Base-by-base conservation (phyloP, 1,284 basidiomycete species). In the Coniferiporia sulphurascens region DNA sequence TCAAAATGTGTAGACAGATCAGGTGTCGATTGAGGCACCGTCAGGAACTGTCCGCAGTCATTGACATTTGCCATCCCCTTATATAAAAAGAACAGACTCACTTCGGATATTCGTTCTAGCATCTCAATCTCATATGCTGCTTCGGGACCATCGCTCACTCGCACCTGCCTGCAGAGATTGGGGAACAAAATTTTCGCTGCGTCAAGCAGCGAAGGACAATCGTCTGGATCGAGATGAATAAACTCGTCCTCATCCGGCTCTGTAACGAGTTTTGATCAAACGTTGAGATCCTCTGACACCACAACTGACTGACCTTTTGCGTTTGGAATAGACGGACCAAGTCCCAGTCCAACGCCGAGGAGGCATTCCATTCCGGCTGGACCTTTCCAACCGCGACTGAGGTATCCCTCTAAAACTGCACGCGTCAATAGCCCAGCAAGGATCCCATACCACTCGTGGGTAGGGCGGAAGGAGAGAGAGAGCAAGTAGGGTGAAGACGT, bases 1-100 rank as follows among this genome's bases (percentile, higher is more conserved):
- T 90, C 87, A 80, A 92, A 85, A 64, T 92, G 89, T 1, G 86
- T 87, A 3, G 85, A 82, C 17, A 91, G 75, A 68, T 90, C 87
- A 0, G 85, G 85, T 0, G 86, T 87, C 34, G 82, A 77, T 4
- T 74, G 69, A 3, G 87, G 86, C 49, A 91, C 82, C 55, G 86
- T 85, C 63, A 87, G 84, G 68, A 91, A 91, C 89, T 91, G 34
- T 46, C 9, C 12, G 12, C 43, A 58, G 51, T 58, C 19, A 62
- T 66, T 27, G 27, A 67, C 17, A 48, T 48, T 51, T 53, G 57
- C 57, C 19, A 52, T 55, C 41, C 48, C 45, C 45, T 60, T 53
- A 43, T 48, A 36, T 36, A 59, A 43, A 61, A n/a, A 12, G 3
- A 34, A n/a, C 7, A 44, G 45, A 73, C 85, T 65, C 63, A 90